phyloP scores from a whole-genome alignment of 306 rosid genomes.

The Quercus ilex region DNA sequence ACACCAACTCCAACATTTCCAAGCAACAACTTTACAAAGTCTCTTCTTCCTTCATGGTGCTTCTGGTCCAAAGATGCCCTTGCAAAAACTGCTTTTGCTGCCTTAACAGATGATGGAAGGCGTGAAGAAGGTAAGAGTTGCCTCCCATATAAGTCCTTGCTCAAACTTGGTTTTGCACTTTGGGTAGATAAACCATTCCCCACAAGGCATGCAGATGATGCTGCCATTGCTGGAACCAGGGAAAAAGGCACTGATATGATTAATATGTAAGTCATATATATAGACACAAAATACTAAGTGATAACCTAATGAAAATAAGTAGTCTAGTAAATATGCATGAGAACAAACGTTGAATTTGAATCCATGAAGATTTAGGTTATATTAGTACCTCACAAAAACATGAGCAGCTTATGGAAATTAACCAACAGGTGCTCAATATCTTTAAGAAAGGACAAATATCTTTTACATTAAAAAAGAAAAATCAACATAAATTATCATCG shows the following conservation, averaged over 20 bases:
- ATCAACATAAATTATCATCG: not conserved
- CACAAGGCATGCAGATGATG: constrained; percentile 74
- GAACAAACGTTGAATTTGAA: not conserved
- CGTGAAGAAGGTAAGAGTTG: constrained; percentile 35
- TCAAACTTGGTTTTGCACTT: constrained; percentile 39
- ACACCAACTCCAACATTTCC: constrained; percentile 66
- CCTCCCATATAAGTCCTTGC: constrained; percentile 56
- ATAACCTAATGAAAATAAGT: not conserved
- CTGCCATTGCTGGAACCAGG: constrained; percentile 51
- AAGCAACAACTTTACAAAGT: constrained; percentile 65
- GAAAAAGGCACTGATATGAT: not conserved
- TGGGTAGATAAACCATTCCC: constrained; percentile 61
- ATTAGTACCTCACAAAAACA: not conserved
- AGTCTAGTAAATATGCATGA: not conserved
- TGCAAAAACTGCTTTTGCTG: constrained; percentile 30
- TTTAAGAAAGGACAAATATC: not conserved
- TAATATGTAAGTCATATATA: not conserved
- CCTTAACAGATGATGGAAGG: constrained; percentile 40
- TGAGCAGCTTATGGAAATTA: not conserved
- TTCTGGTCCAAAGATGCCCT: constrained; percentile 59
- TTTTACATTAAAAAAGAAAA: not conserved
- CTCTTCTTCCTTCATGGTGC: constrained; percentile 74
- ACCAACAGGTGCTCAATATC: not conserved
- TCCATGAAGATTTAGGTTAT: not conserved
- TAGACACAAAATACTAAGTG: not conserved